Base-by-base conservation (phyloP, 495 filamentous ascomycete species). In the Aspergillus sclerotioniger region DNA sequence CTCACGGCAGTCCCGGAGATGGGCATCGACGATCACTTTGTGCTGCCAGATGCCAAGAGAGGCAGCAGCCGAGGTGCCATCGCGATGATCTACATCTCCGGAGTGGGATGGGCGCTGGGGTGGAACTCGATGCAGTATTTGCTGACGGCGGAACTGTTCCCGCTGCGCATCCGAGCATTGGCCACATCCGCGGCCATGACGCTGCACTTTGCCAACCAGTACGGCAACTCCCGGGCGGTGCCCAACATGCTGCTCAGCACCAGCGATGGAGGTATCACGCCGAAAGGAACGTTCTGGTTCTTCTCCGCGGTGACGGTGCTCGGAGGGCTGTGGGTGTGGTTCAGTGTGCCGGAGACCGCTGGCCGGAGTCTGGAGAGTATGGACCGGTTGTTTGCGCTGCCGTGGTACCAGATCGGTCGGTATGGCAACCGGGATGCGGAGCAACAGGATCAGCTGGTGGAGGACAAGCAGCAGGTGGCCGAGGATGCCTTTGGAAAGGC, bases 51-150 rank as follows among this genome's bases (percentile, higher is more conserved):
- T 2, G 62, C 64, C n/a, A 31, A 71, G 39, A 54, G 62, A 10
- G 73, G 60, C 47, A 71, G 76, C 6, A 81, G 81, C 47, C 69
- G 75, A 45, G 85, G 77, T 33, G 85, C 82, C 15, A 81, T 89
- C 56, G 82, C 80, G 28, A 84, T 86, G 81, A 87, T 90, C 51
- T 90, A 84, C 59, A 35, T 90, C 43, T 85, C 80, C 0, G 85
- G 84, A 3, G 68, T 82, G 15, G 86, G 87, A 2, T 91, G 88
- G 87, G 86, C 87, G 0, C 72, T 90, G 0, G 87, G 88, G 49
- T 90, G 87, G 86, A 90, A 89, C 64, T 80, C 76, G 5, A 88
- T 90, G 76, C 88, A 89, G 62, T 92, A 90, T 57, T 79, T 92
- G 1, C 77, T 91, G 48, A 89, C 86, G 20, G 84, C 87, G 0